Base-by-base conservation (phyloP, 75 land plant species). In the Isoetes taiwanensis region DNA sequence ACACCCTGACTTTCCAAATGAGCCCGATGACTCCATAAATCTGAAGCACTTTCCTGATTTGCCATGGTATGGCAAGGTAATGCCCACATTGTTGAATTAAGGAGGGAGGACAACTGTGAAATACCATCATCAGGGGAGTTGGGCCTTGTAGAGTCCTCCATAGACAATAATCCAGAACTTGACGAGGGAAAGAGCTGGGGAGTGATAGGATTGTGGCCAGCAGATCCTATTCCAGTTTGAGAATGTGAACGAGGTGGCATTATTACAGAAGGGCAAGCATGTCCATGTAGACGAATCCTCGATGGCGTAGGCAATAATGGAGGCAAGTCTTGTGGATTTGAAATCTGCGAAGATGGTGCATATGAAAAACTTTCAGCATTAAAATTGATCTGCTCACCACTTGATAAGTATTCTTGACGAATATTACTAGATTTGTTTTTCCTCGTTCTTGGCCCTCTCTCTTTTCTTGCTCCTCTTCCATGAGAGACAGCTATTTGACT, bases 121-220 rank as follows among this genome's bases (percentile, higher is more conserved):
- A 4, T n/a, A n/a, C n/a, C n/a, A n/a, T n/a, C n/a, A n/a, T n/a
- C n/a, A n/a, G n/a, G n/a, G n/a, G n/a, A n/a, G n/a, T n/a, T n/a
- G n/a, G n/a, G 12, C 50, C 25, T 23, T 5, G 5, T 46, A 23
- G 6, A 46, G 50, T 46, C 50, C 21, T 23, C 16, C 50, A 46
- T 4, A 6, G 16, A 16, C 21, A 6, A 5, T 5, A 6, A 6
- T 6, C 16, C 8, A 6, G 50, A 23, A 31, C 37, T 30, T 9
- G 37, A 26, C 12, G 40, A 26, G 6, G 60, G 64, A 24, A 63
- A 63, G 21, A 63, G 34, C 62, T 63, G 60, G 30, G 64, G 34
- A 32, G 64, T 63, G 31, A 63, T 63, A 19, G 64, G 64, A 43
- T 55, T 23, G 27, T 63, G 64, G 21, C 34, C 60, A 14, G 17